Evolutionary conservation across 2,329 filamentous ascomycete genomes (phyloP).

Genomic region (Didymella keratinophila): DNA sequence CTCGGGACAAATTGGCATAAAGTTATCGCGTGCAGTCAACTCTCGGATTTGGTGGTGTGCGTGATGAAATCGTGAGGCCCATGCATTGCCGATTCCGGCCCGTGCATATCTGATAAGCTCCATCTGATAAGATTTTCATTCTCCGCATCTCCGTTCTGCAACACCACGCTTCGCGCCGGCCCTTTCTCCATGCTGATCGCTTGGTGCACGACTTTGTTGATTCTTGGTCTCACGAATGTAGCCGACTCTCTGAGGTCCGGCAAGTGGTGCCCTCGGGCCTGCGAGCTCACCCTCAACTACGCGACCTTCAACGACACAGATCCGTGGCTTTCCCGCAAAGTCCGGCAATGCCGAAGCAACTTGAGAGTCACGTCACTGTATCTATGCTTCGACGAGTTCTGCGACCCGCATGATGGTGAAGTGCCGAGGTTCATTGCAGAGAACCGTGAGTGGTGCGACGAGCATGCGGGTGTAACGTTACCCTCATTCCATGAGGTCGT

Average conservation of each 20-base stretch:
- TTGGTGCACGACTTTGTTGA: constrained; percentile 20
- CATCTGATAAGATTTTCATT: constrained; percentile 33
- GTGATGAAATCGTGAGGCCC: background rate
- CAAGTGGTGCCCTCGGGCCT: constrained; percentile 41
- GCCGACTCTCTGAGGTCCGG: constrained; percentile 28
- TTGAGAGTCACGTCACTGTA: constrained; percentile 39
- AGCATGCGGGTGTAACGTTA: constrained; percentile 31
- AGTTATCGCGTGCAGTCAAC: too few relatives aligned
- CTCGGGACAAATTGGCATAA: too few relatives aligned
- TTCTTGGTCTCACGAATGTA: constrained; percentile 18
- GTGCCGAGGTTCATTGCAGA: constrained; percentile 29
- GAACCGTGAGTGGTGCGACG: constrained; percentile 33
- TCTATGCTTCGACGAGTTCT: constrained; percentile 41
- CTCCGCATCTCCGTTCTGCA: constrained; percentile 24
- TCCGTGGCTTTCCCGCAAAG: constrained; percentile 35
- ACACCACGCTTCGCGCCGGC: constrained; percentile 20
- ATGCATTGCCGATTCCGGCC: background rate
- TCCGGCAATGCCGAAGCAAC: constrained; percentile 37
- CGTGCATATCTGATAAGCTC: constrained; percentile 3
- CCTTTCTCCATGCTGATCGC: constrained; percentile 29
- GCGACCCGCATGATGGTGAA: constrained; percentile 24
- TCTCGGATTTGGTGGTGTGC: background rate
- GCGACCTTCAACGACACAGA: constrained; percentile 45
- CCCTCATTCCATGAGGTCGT: constrained; percentile 39
- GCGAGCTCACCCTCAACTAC: constrained; percentile 41